Conservation (phyloP, 768 basidiomycete genomes). For the Suillus tomentosus region DNA sequence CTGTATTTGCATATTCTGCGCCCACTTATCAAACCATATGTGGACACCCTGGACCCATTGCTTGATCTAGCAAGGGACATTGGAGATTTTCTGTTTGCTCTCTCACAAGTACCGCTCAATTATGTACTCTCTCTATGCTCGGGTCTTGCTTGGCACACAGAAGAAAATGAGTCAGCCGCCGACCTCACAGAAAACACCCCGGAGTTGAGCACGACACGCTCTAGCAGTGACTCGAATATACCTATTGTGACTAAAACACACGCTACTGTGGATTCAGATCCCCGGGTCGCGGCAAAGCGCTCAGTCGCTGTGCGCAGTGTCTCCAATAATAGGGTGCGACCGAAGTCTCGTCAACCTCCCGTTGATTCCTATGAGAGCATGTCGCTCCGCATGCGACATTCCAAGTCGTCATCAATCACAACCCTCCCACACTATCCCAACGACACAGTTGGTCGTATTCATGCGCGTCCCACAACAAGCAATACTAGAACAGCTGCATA, state of each 20-base stretch:
- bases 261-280: conserved; percentile 12
- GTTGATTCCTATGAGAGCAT: conserved; percentile 12
- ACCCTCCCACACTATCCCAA: conserved; percentile 27
- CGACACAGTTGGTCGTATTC: conserved; percentile 23
- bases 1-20: conserved; percentile 80
- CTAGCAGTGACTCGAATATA: conserved; percentile 18
- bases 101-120: conserved; percentile 42
- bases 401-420: conserved; percentile 20
- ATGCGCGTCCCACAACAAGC: conserved; percentile 27
- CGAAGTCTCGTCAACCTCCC: conserved; percentile 7
- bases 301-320: conserved; percentile 21
- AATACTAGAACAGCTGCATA: conserved; percentile 28
- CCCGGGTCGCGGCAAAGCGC: conserved; percentile 14
- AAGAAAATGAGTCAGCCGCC: conserved; percentile 15
- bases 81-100: conserved; percentile 60
- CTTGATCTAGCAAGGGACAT: conserved; percentile 62
- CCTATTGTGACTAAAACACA: conserved; percentile 16
- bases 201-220: conserved; percentile 6
- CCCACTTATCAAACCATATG: conserved; percentile 77
- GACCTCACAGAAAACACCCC: conserved; percentile 13
- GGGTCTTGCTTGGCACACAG: conserved; percentile 24
- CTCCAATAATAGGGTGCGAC: conserved; percentile 19
- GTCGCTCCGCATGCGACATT: conserved; percentile 16
- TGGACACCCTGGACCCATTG: conserved; percentile 59
- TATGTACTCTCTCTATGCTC: conserved; percentile 36